A percentile compares a stretch with the other conserved stretches of the same genome.
These are phyloP conservation scores for Didymella exigua DNA, from an alignment of 2,329 filamentous ascomycete species.

Conservation along the genomic window DNA sequence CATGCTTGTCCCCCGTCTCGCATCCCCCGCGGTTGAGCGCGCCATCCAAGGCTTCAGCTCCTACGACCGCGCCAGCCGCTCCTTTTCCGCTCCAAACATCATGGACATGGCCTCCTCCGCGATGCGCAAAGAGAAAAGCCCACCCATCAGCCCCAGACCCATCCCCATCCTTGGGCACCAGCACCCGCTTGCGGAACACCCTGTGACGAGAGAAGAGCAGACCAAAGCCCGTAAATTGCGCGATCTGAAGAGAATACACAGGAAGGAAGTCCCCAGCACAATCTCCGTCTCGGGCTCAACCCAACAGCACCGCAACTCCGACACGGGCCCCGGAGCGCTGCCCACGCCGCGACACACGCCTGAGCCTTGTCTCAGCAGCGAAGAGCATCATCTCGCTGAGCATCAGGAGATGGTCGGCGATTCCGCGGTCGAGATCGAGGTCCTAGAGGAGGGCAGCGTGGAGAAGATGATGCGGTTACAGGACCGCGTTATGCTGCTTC, in stretches of 20 bases:
- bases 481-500: slow-evolving; percentile 26
- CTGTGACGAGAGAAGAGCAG: slow-evolving; percentile 25
- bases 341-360: slow-evolving; percentile 25
- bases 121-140: slow-evolving; percentile 23
- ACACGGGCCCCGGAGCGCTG: slow-evolving; percentile 15
- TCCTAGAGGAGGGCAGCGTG: slow-evolving; percentile 10
- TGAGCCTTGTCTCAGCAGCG: slow-evolving; percentile 9
- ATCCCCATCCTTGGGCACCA: slow-evolving; percentile 33
- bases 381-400: background rate
- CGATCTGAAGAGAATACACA: slow-evolving; percentile 33
- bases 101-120: slow-evolving; percentile 10
- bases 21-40: slow-evolving; percentile 15
- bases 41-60: slow-evolving; percentile 17
- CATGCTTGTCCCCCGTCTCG: slow-evolving; percentile 34
- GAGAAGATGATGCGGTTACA: slow-evolving; percentile 27
- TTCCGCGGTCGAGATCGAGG: slow-evolving; percentile 14
- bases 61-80: slow-evolving; percentile 7
- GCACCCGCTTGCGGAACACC: slow-evolving; percentile 29
- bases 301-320: slow-evolving; percentile 11
- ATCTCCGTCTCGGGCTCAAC: background rate
- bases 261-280: slow-evolving; percentile 20
- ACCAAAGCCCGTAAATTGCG: slow-evolving; percentile 33
- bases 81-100: slow-evolving; percentile 21
- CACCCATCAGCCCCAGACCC: slow-evolving; percentile 21
- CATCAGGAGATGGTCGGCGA: slow-evolving; percentile 8